These are phyloP conservation scores for Aspergillus ruber DNA, from an alignment of 2,329 filamentous ascomycete species.

Conservation along the genomic window DNA sequence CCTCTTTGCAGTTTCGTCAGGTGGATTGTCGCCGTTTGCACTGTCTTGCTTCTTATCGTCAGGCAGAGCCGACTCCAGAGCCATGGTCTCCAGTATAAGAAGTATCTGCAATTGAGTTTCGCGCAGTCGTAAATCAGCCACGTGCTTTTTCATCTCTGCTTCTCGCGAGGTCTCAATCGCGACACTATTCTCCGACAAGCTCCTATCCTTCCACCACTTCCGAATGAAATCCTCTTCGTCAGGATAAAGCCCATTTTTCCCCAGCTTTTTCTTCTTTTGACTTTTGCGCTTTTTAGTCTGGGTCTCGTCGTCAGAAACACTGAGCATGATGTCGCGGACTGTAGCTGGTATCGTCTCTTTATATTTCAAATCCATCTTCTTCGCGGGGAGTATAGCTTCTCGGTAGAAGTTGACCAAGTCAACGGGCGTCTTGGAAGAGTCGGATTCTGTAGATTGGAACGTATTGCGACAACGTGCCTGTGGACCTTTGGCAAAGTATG, in stretches of 20 bases:
- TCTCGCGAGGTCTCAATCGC: constrained; percentile 25
- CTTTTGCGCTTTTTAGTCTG: constrained; percentile 21
- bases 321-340: constrained; percentile 31
- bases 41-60: constrained; percentile 12
- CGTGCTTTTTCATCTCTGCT: constrained; percentile 32
- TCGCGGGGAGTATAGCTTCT: constrained; percentile 37
- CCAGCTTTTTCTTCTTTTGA: constrained; percentile 38
- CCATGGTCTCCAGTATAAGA: constrained; percentile 43
- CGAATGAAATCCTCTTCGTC: constrained; percentile 38
- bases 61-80: constrained; percentile 29
- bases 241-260: constrained; percentile 43
- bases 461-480: constrained; percentile 40
- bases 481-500: constrained; percentile 48
- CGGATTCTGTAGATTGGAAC: constrained; percentile 25
- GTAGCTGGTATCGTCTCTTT: constrained; percentile 37
- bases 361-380: constrained; percentile 45
- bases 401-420: constrained; percentile 35
- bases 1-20: constrained; percentile 14
- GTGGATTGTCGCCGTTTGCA: constrained; percentile 13
- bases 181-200: constrained; percentile 20
- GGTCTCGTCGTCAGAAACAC: constrained; percentile 32
- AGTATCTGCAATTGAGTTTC: constrained; percentile 46
- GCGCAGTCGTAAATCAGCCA: constrained; percentile 40
- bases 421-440: constrained; percentile 14
- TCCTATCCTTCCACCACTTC: constrained; percentile 42